A percentile compares a stretch with the other conserved stretches of the same genome.
phyloP scores from a whole-genome alignment of 768 basidiomycete genomes.

The Kockovaella imperatae region DNA sequence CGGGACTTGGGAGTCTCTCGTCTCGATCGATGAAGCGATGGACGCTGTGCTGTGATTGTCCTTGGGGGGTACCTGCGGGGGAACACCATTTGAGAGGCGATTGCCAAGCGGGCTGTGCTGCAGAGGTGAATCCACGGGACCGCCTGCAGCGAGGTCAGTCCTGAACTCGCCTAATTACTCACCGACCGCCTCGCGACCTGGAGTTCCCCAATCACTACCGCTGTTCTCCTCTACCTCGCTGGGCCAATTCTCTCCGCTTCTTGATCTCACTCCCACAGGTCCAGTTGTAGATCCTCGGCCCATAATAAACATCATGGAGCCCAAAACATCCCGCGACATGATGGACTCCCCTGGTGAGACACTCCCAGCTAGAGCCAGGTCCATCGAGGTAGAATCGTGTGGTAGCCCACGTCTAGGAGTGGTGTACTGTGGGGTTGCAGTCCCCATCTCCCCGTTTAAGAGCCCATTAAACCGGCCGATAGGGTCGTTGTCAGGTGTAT shows the following conservation, averaged over 20 bases:
- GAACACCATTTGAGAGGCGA: no score
- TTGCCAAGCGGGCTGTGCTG: no score
- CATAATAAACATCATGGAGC: slow-evolving; percentile 35
- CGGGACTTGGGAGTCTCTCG: not conserved
- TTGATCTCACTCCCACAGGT: slow-evolving; percentile 1
- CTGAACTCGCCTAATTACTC: no score
- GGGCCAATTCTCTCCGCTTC: slow-evolving; percentile 19
- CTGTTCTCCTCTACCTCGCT: slow-evolving; percentile 22
- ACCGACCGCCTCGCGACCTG: slow-evolving; percentile 23
- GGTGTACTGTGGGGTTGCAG: not conserved
- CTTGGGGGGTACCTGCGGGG: no score
- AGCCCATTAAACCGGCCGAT: not conserved
- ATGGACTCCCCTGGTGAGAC: slow-evolving; percentile 26
- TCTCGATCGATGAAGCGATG: not conserved
- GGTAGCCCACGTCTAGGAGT: not conserved
- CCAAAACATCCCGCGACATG: slow-evolving; percentile 20
- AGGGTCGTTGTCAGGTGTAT: no score
- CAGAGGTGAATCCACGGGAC: no score
- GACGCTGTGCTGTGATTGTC: not conserved
- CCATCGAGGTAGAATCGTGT: slow-evolving; percentile 19
- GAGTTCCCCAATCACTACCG: slow-evolving; percentile 37
- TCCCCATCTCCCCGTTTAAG: not conserved
- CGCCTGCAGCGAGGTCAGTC: no score
- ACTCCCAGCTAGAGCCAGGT: slow-evolving; percentile 12
- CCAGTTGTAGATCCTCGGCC: slow-evolving; percentile 4